Evolutionary conservation across 139 green algal species (phyloP).

Genomic region (Mesotaenium endlicherianum): DNA sequence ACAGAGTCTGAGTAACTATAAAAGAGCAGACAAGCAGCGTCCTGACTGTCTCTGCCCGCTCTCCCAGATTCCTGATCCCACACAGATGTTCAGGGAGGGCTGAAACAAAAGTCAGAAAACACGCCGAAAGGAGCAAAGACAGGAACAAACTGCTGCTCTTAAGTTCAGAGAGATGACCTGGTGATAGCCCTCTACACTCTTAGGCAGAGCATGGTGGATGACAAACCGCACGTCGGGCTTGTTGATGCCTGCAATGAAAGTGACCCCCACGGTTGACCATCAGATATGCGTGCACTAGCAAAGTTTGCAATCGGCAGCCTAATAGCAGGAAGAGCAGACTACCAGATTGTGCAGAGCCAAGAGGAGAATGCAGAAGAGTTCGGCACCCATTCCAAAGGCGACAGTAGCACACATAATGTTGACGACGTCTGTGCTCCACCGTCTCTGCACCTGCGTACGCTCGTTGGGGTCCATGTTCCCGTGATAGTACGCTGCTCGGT

Average conservation of each 20-base stretch:
- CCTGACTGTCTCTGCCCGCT: conserved; percentile 10
- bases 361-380: no score
- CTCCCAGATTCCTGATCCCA: conserved; percentile 32
- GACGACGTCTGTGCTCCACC: conserved; percentile 55
- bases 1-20: conserved; percentile 29
- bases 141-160: no score
- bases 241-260: conserved; percentile 56
- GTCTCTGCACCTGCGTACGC: conserved; percentile 37
- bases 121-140: no score
- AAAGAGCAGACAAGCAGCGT: conserved; percentile 21
- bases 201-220: conserved; percentile 57
- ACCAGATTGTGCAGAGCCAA: no score
- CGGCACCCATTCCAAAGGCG: conserved; percentile 78
- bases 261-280: no score
- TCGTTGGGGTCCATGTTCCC: conserved; percentile 38
- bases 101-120: no score
- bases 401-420: conserved; percentile 78
- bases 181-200: conserved; percentile 60
- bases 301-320: no score
- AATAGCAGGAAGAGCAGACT: no score
- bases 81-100: no score
- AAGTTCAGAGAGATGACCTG: conserved; percentile 49
- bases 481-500: conserved; percentile 49
- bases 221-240: conserved; percentile 65
- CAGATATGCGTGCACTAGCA: no score